These are phyloP conservation scores for Escovopsis weberi DNA, from an alignment of 2,329 filamentous ascomycete species.

Conservation along the genomic window DNA sequence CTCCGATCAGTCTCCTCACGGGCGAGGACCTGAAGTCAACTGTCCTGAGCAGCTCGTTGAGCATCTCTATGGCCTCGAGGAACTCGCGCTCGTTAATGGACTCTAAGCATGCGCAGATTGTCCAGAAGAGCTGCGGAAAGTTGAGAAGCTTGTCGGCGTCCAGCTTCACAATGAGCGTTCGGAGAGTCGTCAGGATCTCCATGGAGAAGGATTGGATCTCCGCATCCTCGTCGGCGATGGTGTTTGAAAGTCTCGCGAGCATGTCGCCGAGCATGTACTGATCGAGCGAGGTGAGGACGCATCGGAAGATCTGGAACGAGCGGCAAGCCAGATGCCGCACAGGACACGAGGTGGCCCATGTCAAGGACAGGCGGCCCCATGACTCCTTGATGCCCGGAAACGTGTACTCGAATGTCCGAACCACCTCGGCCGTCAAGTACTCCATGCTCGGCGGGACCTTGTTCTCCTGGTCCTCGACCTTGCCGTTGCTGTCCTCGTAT, in stretches of 20 bases:
- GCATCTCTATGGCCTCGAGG: conserved; percentile 78
- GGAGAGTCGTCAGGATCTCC: conserved; percentile 90
- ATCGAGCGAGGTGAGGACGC: conserved; percentile 79
- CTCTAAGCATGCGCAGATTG: conserved; percentile 86
- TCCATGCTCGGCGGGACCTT: conserved; percentile 84
- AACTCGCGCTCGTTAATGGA: conserved; percentile 96
- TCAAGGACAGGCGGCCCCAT: conserved; percentile 80
- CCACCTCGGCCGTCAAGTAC: conserved; percentile 63
- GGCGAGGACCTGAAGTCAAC: conserved; percentile 60
- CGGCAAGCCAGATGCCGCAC: conserved; percentile 90
- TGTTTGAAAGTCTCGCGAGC: conserved; percentile 88
- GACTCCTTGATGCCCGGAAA: conserved; percentile 80
- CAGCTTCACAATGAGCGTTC: conserved; percentile 77
- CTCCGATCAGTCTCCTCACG: conserved; percentile 56
- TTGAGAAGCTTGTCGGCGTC: conserved; percentile 64
- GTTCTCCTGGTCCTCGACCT: conserved; percentile 54
- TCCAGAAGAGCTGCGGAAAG: conserved; percentile 98
- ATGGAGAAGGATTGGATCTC: conserved; percentile 96
- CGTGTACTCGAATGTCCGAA: conserved; percentile 70
- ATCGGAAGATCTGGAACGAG: conserved; percentile 94
- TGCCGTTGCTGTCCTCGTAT: conserved; percentile 85
- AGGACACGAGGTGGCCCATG: conserved; percentile 93
- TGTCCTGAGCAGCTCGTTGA: conserved; percentile 73
- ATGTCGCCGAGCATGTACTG: conserved; percentile 94
- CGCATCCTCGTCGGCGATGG: conserved; percentile 83